A percentile compares a stretch with the other conserved stretches of the same genome.
Conservation (phyloP, 106 monocot species). For the Dendrobium huoshanense region DNA sequence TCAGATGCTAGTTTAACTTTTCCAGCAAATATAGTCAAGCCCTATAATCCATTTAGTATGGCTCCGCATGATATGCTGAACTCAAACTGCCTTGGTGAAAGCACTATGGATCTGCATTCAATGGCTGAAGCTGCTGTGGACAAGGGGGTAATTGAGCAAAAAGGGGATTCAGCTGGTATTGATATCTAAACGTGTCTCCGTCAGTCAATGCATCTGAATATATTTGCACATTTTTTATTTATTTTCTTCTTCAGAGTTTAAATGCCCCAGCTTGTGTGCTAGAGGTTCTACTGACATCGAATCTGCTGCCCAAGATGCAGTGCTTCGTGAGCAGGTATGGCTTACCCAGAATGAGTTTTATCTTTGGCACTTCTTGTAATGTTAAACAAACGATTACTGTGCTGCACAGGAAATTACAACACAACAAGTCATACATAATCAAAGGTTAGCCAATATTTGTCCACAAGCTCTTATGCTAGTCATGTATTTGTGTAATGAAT, state of each 20-base stretch:
- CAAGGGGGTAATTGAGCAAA: neutral
- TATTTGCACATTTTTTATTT: neutral
- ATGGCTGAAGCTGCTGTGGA: neutral
- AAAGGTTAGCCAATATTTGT: conserved; percentile 43
- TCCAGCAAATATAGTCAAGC: neutral
- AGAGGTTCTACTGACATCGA: conserved; percentile 41
- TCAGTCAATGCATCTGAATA: neutral
- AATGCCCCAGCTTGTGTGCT: neutral
- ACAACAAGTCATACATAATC: conserved; percentile 76
- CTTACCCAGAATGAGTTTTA: neutral
- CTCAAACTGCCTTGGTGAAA: neutral
- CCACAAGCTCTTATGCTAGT: neutral
- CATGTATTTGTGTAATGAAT: neutral
- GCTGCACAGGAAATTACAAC: conserved; percentile 71
- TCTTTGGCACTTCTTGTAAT: conserved; percentile 1
- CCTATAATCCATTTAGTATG: conserved; percentile 2
- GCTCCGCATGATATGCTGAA: conserved; percentile 7
- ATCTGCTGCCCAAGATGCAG: conserved; percentile 61
- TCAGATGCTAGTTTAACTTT: neutral
- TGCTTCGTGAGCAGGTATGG: conserved; percentile 78
- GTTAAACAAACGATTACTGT: conserved; percentile 20
- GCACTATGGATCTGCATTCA: conserved; percentile 7
- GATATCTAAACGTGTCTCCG: neutral
- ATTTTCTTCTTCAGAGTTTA: conserved; percentile 16
- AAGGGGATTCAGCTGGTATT: conserved; percentile 14